Evolutionary conservation across 2,329 filamentous ascomycete species (phyloP).

Genomic region (Colletotrichum musae): DNA sequence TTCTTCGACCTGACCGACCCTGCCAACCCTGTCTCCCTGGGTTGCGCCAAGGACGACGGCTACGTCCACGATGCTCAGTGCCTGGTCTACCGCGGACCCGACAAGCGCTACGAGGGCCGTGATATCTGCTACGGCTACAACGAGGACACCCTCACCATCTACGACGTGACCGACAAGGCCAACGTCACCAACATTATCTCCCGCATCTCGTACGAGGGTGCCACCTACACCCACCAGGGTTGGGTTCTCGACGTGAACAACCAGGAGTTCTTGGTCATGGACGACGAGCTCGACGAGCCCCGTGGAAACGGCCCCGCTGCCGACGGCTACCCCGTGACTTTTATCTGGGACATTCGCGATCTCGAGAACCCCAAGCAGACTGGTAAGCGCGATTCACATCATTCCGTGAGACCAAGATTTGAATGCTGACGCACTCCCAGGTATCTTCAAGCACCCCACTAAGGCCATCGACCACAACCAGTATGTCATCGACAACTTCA

Average conservation of each 20-base stretch:
- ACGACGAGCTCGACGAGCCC: conserved; percentile 68
- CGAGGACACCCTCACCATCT: conserved; percentile 67
- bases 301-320: conserved; percentile 55
- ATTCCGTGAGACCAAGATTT: no score
- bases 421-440: no score
- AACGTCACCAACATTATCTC: conserved; percentile 62
- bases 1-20: conserved; percentile 72
- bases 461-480: conserved; percentile 65
- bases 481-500: conserved; percentile 60
- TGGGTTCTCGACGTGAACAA: conserved; percentile 63
- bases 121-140: conserved; percentile 73
- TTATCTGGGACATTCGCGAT: conserved; percentile 64
- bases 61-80: conserved; percentile 75
- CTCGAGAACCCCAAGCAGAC: conserved; percentile 60
- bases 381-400: conserved; percentile 44
- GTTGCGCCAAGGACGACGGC: conserved; percentile 68
- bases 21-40: conserved; percentile 65
- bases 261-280: conserved; percentile 63
- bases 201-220: conserved; percentile 68
- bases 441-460: conserved; percentile 55
- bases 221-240: conserved; percentile 72
- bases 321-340: conserved; percentile 63
- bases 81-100: conserved; percentile 67
- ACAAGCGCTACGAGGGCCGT: conserved; percentile 60
- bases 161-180: conserved; percentile 66